Conservation (phyloP, 345 rosid genomes). For the Brassica juncea region DNA sequence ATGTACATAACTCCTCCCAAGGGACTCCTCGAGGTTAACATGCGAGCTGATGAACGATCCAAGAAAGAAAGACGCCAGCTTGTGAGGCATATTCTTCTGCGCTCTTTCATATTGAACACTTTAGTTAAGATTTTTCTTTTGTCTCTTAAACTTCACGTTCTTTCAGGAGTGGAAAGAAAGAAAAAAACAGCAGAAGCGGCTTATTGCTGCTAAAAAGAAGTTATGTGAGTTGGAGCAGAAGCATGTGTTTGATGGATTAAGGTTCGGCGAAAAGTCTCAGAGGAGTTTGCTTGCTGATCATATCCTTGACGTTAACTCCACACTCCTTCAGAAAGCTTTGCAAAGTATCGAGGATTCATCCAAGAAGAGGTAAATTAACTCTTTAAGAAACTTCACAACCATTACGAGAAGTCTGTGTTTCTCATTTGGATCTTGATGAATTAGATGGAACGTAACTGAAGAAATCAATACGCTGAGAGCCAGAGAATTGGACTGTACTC, state of each 20-base stretch:
- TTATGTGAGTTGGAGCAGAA: constrained; percentile 77
- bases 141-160: background rate
- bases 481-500: constrained; percentile 42
- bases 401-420: constrained; percentile 1
- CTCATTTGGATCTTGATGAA: constrained; percentile 23
- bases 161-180: constrained; percentile 93
- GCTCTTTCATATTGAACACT: constrained; percentile 28
- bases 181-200: constrained; percentile 67
- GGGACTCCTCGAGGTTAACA: constrained; percentile 82
- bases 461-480: constrained; percentile 45
- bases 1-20: constrained; percentile 83
- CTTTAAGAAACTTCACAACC: background rate
- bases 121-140: background rate
- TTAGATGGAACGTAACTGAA: constrained; percentile 56
- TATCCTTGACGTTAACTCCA: constrained; percentile 66
- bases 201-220: constrained; percentile 86
- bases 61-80: constrained; percentile 95
- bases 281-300: constrained; percentile 65
- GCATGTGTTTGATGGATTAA: constrained; percentile 81
- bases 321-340: constrained; percentile 76
- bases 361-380: constrained; percentile 51
- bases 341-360: constrained; percentile 52
- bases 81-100: constrained; percentile 73
- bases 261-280: constrained; percentile 74
- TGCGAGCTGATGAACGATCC: constrained; percentile 65